Evolutionary conservation across 306 rosid genomes (phyloP).

Genomic region (Vigna radiata): DNA sequence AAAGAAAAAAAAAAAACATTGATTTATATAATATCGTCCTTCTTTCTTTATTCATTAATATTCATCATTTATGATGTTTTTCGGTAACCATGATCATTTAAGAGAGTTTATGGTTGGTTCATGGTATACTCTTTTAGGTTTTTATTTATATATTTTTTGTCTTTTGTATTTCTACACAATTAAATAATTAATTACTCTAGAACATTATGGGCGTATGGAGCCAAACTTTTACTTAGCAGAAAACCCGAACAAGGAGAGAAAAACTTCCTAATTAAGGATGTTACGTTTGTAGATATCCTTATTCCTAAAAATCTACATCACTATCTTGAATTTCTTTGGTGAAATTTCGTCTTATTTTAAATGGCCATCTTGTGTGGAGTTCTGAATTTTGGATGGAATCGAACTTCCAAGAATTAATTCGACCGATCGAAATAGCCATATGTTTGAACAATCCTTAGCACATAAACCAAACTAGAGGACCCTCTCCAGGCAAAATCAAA

Average conservation of each 20-base stretch:
- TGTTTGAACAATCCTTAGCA: slow-evolving; percentile 8
- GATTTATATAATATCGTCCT: no score
- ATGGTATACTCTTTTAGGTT: no score
- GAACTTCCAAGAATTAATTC: not conserved
- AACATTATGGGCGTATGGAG: not conserved
- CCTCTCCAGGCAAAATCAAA: slow-evolving; percentile 27
- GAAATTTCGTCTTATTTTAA: not conserved
- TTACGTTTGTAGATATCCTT: not conserved
- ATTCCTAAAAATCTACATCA: not conserved
- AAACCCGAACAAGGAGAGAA: not conserved
- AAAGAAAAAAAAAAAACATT: no score
- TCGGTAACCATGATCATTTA: no score
- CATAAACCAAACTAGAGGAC: slow-evolving; percentile 35
- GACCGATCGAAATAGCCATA: not conserved
- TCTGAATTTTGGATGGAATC: not conserved
- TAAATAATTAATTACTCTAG: no score
- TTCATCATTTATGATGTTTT: no score
- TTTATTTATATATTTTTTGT: no score
- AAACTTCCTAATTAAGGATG: not conserved
- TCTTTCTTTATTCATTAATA: no score
- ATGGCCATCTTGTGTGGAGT: not conserved
- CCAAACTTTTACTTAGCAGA: not conserved
- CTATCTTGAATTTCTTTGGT: not conserved
- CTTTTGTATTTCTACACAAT: no score
- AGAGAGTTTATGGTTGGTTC: no score